Evolutionary conservation across 257 asterid genomes (phyloP).

Genomic region (Gardenia jasminoides): DNA sequence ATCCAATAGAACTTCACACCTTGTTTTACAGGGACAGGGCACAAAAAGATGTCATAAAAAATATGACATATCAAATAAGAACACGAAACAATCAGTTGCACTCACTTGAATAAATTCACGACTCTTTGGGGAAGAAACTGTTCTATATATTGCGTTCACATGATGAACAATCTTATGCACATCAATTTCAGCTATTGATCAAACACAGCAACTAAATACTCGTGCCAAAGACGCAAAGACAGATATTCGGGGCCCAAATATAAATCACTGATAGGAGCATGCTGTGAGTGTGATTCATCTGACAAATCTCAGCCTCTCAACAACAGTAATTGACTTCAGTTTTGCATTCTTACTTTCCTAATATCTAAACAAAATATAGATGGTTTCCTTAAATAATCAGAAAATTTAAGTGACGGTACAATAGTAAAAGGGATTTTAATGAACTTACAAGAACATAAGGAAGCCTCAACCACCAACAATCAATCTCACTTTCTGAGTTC

Average conservation of each 20-base stretch:
- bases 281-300: neutral
- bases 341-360: neutral
- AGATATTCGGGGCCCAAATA: neutral
- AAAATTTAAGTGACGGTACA: slow-evolving; percentile 4
- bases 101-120: no score
- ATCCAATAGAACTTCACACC: neutral
- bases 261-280: neutral
- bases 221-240: neutral
- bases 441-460: slow-evolving; percentile 78
- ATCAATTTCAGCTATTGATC: neutral
- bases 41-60: neutral
- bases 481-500: slow-evolving; percentile 31
- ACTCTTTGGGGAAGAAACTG: neutral
- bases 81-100: neutral
- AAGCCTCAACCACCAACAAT: slow-evolving; percentile 79
- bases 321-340: neutral
- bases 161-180: neutral
- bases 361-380: neutral
- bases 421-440: neutral
- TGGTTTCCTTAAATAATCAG: neutral
- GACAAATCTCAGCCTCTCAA: neutral
- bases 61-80: neutral
- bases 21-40: neutral
- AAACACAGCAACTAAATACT: neutral
- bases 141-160: neutral